Base-by-base conservation (phyloP, 2,329 filamentous ascomycete species). In the Trichoderma oligosporum region DNA sequence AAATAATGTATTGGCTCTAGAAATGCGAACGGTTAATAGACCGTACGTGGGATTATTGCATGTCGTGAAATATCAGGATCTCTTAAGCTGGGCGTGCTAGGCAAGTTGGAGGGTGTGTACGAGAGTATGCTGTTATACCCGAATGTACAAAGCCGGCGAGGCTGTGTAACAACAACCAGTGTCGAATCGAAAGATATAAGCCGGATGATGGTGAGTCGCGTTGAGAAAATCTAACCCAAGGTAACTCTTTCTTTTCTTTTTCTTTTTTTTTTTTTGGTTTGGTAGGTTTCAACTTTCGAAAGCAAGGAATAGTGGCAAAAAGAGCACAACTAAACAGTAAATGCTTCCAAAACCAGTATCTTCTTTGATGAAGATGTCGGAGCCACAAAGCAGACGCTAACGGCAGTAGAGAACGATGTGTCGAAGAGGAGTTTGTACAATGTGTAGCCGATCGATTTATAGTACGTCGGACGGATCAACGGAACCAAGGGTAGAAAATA, bases 11-110 rank as follows among this genome's bases (percentile, higher is more conserved):
- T 31, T 48, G 14, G 16, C 31, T 57, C 20, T 33, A 29, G 42
- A 44, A 45, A 57, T 25, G n/a, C 27, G 33, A 42, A 47, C 44
- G 55, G 42, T 29, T 22, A 44, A 31, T 36, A 38, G 52, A 45
- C n/a, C 25, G 31, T 53, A 29, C n/a, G 44, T 60, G 33, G 55
- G 46, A 45, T 61, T 64, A 58, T 61, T 46, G 63, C 63, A 65
- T 65, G 58, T 56, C 60, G 62, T 61, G 61, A 56, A 55, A 62
- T 46, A 46, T 27, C 45, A 45, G 44, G 52, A 45, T 56, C 52
- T 45, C 49, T 36, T 47, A 41, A 36, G 38, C 20, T 46, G 57
- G 57, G 38, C 39, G 52, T 59, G 45, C 52, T 56, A n/a, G 51
- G 56, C 49, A 47, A 35, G 47, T 58, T 33, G 47, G 39, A 39